phyloP scores from a whole-genome alignment of 192 early-diverging fungal species.

The Kickxella alabastrina region DNA sequence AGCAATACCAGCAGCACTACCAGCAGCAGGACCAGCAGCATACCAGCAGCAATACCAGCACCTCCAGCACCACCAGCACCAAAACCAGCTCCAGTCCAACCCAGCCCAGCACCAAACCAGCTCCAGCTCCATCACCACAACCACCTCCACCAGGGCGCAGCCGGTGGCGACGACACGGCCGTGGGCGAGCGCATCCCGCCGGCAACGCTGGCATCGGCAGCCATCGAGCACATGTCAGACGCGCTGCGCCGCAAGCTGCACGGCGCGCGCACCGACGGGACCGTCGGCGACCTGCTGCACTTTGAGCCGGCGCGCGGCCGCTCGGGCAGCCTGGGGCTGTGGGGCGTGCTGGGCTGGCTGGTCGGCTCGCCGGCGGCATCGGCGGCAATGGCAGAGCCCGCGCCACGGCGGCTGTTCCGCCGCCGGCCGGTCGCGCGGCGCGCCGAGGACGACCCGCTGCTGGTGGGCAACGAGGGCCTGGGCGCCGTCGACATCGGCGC shows the following conservation, averaged over 20 bases:
- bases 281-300: conserved; percentile 33
- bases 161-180: conserved; percentile 9
- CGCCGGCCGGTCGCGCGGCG: conserved; percentile 15
- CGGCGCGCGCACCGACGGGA: conserved; percentile 11
- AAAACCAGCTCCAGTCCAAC: too few species aligned
- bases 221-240: conserved; percentile 37
- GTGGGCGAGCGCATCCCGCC: conserved; percentile 13
- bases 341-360: conserved; percentile 51
- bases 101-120: too few species aligned
- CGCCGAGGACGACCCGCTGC: conserved; percentile 38
- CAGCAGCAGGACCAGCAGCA: too few species aligned
- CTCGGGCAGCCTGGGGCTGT: conserved; percentile 33
- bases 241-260: conserved; percentile 43
- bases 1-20: too few species aligned
- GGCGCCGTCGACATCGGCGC: conserved; percentile 38
- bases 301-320: conserved; percentile 14
- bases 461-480: conserved; percentile 50
- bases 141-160: too few species aligned
- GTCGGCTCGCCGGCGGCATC: conserved; percentile 12
- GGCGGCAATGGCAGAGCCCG: too few species aligned
- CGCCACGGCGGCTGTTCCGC: conserved; percentile 4
- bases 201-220: conserved; percentile 16
- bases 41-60: too few species aligned
- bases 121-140: too few species aligned
- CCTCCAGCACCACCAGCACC: too few species aligned